These are phyloP conservation scores for Boletus subcaerulescens DNA, from an alignment of 768 basidiomycete species.

Conservation along the genomic window DNA sequence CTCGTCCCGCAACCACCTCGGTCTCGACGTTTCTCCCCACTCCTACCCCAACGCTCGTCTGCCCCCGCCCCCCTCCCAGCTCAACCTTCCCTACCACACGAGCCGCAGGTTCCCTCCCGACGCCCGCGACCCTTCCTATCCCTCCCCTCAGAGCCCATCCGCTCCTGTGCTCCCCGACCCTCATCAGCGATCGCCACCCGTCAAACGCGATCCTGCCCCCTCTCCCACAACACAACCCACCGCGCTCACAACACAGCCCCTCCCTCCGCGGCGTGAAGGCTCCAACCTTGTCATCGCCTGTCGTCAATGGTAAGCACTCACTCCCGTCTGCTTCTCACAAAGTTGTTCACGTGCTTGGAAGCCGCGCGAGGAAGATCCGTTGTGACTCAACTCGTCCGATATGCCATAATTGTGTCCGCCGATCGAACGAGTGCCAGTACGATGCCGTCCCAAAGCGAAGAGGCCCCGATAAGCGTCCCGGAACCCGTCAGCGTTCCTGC, in stretches of 20 bases:
- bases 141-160: slow-evolving; percentile 31
- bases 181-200: slow-evolving; percentile 33
- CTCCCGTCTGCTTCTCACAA: slow-evolving; percentile 28
- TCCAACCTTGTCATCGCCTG: slow-evolving; percentile 79
- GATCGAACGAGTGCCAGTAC: slow-evolving; percentile 76
- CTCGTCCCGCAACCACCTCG: slow-evolving; percentile 44
- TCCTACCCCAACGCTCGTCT: slow-evolving; percentile 42
- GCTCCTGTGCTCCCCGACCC: slow-evolving; percentile 20
- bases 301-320: slow-evolving; percentile 66
- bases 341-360: slow-evolving; percentile 39
- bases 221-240: slow-evolving; percentile 30
- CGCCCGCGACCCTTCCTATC: slow-evolving; percentile 37
- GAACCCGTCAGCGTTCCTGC: slow-evolving; percentile 79
- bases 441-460: slow-evolving; percentile 78
- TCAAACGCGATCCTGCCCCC: slow-evolving; percentile 46
- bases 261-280: slow-evolving; percentile 48
- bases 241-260: slow-evolving; percentile 23
- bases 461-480: slow-evolving; percentile 84
- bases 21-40: slow-evolving; percentile 42
- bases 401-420: slow-evolving; percentile 79
- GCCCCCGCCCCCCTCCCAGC: slow-evolving; percentile 31
- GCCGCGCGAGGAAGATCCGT: slow-evolving; percentile 80
- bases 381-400: slow-evolving; percentile 81
- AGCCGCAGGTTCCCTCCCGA: slow-evolving; percentile 34
- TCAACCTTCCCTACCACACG: slow-evolving; percentile 21